Base-by-base conservation (phyloP, 495 filamentous ascomycete species). In the Penicillium steckii region DNA sequence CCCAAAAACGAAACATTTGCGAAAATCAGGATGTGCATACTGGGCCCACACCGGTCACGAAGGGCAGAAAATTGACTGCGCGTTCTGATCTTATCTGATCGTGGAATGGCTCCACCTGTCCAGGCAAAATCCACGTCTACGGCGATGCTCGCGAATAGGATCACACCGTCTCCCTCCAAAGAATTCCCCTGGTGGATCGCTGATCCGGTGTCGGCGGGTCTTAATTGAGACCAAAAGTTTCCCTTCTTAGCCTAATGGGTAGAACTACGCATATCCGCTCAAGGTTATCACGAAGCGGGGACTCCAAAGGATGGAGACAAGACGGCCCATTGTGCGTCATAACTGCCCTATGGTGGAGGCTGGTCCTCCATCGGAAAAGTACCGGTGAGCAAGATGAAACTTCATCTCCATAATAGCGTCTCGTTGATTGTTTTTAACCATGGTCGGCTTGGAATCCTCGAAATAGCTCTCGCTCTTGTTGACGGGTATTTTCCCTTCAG, bases 31-130 rank as follows among this genome's bases (percentile, higher is more conserved):
- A 21, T 41, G 44, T 32, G 43, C 15, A 21, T 21, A n/a, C 18
- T 44, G 19, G 22, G 18, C 38, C 38, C 38, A 23, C 38, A 22
- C 18, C 9, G 38, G 38, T 38, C 30, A 19, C 43, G 17, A 12
- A 23, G n/a, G 24, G 43, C 33, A 21, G 30, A 53, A 29, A 37
- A 53, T 12, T 46, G 24, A 12, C 15, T 26, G 42, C 44, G 52
- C 38, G 45, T 48, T 46, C 27, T 60, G 53, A 65, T 65, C 62
- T 66, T 66, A 66, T 66, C 62, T 55, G 62, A 66, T 66, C 56
- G 50, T 49, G 46, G 38, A 23, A 40, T 18, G 61, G 61, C 58
- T 46, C 61, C 61, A 64, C 61, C 44, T 33, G 46, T 8, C 33
- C 33, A 37, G 33, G n/a, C 33, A 13, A 6, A 37, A 37, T 37